Evolutionary conservation across 2,329 filamentous ascomycete species (phyloP).

Genomic region (Cadophora sp.): DNA sequence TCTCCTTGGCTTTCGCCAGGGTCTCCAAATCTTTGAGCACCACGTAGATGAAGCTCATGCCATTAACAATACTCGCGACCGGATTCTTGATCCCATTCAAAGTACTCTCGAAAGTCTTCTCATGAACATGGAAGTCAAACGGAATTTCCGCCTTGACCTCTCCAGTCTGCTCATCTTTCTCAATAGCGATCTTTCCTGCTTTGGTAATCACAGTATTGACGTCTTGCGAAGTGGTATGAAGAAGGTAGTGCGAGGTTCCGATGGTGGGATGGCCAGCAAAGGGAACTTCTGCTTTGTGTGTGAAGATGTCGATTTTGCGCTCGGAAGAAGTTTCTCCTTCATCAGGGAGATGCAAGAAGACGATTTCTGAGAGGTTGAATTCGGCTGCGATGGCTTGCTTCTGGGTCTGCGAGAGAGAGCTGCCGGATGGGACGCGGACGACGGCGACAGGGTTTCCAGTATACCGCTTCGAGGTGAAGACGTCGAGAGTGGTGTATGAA

Average conservation of each 20-base stretch:
- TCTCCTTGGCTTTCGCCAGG: constrained; percentile 54
- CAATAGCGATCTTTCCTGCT: constrained; percentile 50
- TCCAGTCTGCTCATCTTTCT: constrained; percentile 16
- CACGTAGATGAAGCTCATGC: constrained; percentile 74
- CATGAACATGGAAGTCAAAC: constrained; percentile 69
- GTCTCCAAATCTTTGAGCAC: constrained; percentile 65
- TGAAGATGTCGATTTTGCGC: constrained; percentile 61
- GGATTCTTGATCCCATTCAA: constrained; percentile 38
- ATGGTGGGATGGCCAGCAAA: constrained; percentile 66
- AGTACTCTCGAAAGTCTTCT: constrained; percentile 50
- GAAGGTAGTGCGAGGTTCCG: constrained; percentile 59
- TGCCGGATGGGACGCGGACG: constrained; percentile 54
- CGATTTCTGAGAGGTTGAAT: constrained; percentile 70
- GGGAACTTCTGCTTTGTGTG: constrained; percentile 57
- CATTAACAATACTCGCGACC: constrained; percentile 68
- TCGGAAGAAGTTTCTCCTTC: constrained; percentile 39
- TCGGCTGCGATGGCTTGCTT: constrained; percentile 66
- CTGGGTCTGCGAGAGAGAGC: constrained; percentile 53
- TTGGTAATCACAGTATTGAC: constrained; percentile 48
- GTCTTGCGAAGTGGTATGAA: constrained; percentile 32
- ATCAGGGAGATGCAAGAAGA: constrained; percentile 58
- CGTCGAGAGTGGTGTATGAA: constrained; percentile 59
- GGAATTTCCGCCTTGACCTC: constrained; percentile 64
- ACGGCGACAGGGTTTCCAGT: constrained; percentile 67
- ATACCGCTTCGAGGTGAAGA: constrained; percentile 60